phyloP scores from a whole-genome alignment of 805 yeast genomes.

The Yamadazyma paraphyllophila region DNA sequence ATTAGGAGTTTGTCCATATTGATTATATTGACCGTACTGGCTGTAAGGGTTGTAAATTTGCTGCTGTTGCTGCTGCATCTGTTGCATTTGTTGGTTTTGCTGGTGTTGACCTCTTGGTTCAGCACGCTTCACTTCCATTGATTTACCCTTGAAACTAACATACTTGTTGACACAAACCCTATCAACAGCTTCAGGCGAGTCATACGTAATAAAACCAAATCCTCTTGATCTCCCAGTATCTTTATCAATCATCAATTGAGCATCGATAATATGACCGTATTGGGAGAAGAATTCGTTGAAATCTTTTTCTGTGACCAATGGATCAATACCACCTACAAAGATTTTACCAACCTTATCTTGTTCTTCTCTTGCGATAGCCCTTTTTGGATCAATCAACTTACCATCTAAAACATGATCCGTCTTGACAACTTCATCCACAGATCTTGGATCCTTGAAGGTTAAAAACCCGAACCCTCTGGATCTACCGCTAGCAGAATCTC shows the following conservation, averaged over 20 bases:
- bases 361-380: slow-evolving; percentile 96
- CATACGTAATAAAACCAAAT: slow-evolving; percentile 94
- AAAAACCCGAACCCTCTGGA: slow-evolving; percentile 95
- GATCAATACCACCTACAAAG: slow-evolving; percentile 95
- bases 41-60: slow-evolving; percentile 15
- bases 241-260: slow-evolving; percentile 95
- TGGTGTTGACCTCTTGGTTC: slow-evolving; percentile 75
- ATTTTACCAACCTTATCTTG: slow-evolving; percentile 96
- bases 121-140: slow-evolving; percentile 81
- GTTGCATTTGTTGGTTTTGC: slow-evolving; percentile 35
- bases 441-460: slow-evolving; percentile 75
- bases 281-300: slow-evolving; percentile 82
- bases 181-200: slow-evolving; percentile 91
- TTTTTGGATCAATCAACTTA: slow-evolving; percentile 92
- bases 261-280: slow-evolving; percentile 90
- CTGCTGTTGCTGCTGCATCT: slow-evolving; percentile 28
- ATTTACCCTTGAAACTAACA: slow-evolving; percentile 79
- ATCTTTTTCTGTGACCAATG: slow-evolving; percentile 88
- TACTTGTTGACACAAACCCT: slow-evolving; percentile 78
- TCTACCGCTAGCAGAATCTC: slow-evolving; percentile 80
- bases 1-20: slow-evolving; percentile 19
- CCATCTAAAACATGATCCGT: slow-evolving; percentile 91
- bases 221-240: slow-evolving; percentile 97
- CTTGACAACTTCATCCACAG: slow-evolving; percentile 83
- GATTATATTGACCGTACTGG: slow-evolving; percentile 28